Conservation (phyloP, 2,329 filamentous ascomycete species). For the Penicillium italicum region DNA sequence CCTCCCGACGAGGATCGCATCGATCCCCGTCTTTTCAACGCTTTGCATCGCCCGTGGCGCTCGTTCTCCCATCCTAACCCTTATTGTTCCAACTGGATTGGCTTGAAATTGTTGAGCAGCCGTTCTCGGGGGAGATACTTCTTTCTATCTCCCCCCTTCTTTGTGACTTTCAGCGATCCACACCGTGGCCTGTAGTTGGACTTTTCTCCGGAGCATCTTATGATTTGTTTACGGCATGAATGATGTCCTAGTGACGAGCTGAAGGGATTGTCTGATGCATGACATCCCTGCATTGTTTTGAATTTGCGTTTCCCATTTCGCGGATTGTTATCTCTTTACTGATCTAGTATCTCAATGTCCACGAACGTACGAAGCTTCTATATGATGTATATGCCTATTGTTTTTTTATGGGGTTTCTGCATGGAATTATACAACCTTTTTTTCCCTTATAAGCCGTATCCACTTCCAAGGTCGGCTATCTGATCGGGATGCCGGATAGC, state of each 20-base stretch:
- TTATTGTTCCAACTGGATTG: constrained; percentile 30
- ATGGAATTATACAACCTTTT: neutral
- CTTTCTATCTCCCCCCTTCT: constrained; percentile 7
- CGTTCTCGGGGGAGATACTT: constrained; percentile 17
- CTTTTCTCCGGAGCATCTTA: constrained; percentile 12
- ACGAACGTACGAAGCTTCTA: constrained; percentile 33
- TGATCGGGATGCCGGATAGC: constrained; percentile 15
- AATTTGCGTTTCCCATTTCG: constrained; percentile 12
- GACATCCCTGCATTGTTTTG: constrained; percentile 3
- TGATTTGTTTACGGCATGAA: constrained; percentile 18
- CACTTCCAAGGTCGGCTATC: constrained; percentile 1
- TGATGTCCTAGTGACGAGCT: constrained; percentile 12
- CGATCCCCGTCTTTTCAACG: constrained; percentile 7
- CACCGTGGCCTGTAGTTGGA: constrained; percentile 6
- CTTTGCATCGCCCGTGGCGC: constrained; percentile 22
- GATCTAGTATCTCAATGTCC: constrained; percentile 22
- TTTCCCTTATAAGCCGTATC: neutral
- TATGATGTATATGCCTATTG: constrained; percentile 38
- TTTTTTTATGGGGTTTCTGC: neutral
- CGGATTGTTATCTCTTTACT: constrained; percentile 19
- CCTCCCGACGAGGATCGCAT: constrained; percentile 1
- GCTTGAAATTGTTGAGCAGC: constrained; percentile 26
- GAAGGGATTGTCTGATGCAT: constrained; percentile 1
- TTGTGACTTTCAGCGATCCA: constrained; percentile 7
- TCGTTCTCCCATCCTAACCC: constrained; percentile 22